Evolutionary conservation across 169 alveolate species (phyloP).

Genomic region (Besnoitia besnoiti): DNA sequence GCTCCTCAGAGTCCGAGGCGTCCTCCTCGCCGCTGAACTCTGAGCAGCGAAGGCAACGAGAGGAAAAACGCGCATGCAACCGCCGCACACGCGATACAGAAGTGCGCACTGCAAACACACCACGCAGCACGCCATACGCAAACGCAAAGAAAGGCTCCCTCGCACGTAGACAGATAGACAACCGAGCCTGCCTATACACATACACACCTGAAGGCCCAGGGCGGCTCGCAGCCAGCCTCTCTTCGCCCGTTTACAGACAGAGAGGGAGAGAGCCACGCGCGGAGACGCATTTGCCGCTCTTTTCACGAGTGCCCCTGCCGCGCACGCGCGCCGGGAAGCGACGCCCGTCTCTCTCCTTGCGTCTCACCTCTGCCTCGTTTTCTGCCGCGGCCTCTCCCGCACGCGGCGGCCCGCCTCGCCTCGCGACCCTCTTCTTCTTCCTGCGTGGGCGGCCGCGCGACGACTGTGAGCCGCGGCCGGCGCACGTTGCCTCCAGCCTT

Average conservation of each 20-base stretch:
- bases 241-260: too few relatives aligned
- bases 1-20: not conserved
- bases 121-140: not conserved
- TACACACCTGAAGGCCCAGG: too few relatives aligned
- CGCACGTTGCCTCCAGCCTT: slow-evolving; percentile 7
- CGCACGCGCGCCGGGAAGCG: too few relatives aligned
- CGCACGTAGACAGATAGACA: too few relatives aligned
- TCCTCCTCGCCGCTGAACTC: not conserved
- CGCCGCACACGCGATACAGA: not conserved
- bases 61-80: not conserved
- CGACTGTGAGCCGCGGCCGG: not conserved
- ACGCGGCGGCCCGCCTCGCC: not conserved
- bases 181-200: too few relatives aligned
- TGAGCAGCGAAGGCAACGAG: not conserved
- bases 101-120: not conserved
- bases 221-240: too few relatives aligned
- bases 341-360: too few relatives aligned
- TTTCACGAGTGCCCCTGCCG: too few relatives aligned
- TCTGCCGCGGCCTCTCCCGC: not conserved
- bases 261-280: too few relatives aligned
- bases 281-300: too few relatives aligned
- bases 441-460: not conserved
- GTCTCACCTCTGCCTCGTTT: not conserved
- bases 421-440: not conserved
- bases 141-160: not conserved